A percentile compares a stretch with the other conserved stretches of the same genome.
phyloP scores from a whole-genome alignment of 805 yeast species.

The Candida suzukii region DNA sequence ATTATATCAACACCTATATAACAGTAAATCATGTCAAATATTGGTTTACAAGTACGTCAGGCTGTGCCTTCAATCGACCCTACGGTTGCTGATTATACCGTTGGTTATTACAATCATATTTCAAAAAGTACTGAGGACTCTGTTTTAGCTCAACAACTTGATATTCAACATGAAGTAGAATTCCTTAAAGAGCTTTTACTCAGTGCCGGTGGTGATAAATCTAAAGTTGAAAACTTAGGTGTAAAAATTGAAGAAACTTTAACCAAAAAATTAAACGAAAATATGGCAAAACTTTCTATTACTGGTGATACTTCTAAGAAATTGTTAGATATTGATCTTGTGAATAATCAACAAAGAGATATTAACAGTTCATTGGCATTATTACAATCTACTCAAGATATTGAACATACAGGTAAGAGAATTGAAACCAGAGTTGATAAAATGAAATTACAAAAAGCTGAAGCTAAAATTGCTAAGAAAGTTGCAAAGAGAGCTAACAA shows the following conservation, averaged over 20 bases:
- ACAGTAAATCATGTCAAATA: conserved; percentile 21
- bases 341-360: conserved; percentile 65
- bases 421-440: conserved; percentile 93
- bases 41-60: conserved; percentile 59
- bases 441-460: conserved; percentile 96
- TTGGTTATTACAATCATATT: conserved; percentile 82
- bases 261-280: conserved; percentile 49
- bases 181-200: conserved; percentile 60
- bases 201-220: conserved; percentile 76
- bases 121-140: conserved; percentile 75
- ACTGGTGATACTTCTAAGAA: conserved; percentile 88
- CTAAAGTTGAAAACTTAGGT: conserved; percentile 45
- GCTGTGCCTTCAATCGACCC: conserved; percentile 85
- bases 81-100: conserved; percentile 81
- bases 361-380: conserved; percentile 69
- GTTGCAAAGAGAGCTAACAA: conserved; percentile 82
- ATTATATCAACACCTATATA: neutral
- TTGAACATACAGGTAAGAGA: conserved; percentile 86
- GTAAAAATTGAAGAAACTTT: conserved; percentile 40
- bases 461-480: conserved; percentile 93
- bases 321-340: conserved; percentile 69
- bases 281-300: conserved; percentile 64
- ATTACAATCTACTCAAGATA: conserved; percentile 72
- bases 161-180: conserved; percentile 57
- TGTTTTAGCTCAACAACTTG: conserved; percentile 67